Evolutionary conservation across 1,284 basidiomycete genomes (phyloP).

Genomic region (Rhizoctonia solani): DNA sequence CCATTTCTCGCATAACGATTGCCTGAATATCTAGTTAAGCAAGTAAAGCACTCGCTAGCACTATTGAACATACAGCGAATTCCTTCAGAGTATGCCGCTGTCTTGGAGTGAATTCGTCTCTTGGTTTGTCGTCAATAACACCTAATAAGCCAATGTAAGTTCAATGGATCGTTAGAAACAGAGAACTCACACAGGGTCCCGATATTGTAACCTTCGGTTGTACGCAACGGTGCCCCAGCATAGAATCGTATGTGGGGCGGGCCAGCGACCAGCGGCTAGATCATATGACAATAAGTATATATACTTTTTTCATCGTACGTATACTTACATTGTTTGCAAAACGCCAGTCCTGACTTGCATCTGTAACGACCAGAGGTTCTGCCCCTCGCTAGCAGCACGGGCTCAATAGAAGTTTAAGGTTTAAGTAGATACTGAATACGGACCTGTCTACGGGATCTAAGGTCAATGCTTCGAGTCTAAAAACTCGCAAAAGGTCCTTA

Average conservation of each 20-base stretch:
- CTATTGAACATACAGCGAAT: slow-evolving; percentile 60
- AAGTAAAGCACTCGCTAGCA: neutral
- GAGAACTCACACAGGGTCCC: slow-evolving; percentile 60
- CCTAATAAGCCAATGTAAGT: slow-evolving; percentile 43
- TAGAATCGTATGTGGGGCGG: slow-evolving; percentile 82
- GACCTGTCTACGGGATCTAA: slow-evolving; percentile 16
- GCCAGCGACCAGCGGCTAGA: slow-evolving; percentile 74
- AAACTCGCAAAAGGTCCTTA: slow-evolving; percentile 62
- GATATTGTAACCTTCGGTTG: slow-evolving; percentile 88
- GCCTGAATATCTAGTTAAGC: slow-evolving; percentile 52
- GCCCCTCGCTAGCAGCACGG: slow-evolving; percentile 55
- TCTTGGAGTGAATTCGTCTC: slow-evolving; percentile 83
- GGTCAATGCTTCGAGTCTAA: neutral
- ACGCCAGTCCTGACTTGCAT: slow-evolving; percentile 83
- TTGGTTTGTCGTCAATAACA: slow-evolving; percentile 83
- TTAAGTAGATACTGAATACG: neutral
- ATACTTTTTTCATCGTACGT: neutral
- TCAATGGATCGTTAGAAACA: neutral
- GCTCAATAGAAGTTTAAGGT: neutral
- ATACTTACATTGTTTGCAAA: slow-evolving; percentile 73
- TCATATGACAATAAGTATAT: slow-evolving; percentile 7
- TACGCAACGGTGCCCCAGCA: slow-evolving; percentile 87
- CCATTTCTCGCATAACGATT: slow-evolving; percentile 94
- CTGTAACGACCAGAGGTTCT: slow-evolving; percentile 86
- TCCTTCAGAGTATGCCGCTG: slow-evolving; percentile 92